Evolutionary conservation across 108 stramenopile genomes (phyloP).

Genomic region (Cyclotella sp.): DNA sequence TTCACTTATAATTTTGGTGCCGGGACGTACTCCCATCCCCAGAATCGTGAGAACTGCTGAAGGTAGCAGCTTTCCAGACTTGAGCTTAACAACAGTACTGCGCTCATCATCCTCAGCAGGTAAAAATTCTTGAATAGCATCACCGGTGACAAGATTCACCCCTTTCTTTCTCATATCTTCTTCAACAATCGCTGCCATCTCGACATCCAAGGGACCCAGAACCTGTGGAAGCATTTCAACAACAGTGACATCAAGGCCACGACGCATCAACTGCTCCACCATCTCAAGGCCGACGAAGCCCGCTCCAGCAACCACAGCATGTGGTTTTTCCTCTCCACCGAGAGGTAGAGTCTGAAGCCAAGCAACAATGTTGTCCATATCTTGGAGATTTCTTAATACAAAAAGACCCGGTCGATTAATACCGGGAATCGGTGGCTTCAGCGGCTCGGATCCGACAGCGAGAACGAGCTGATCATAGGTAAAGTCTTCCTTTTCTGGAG

Average conservation of each 20-base stretch:
- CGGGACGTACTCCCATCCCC: conserved; percentile 72
- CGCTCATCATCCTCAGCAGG: conserved; percentile 44
- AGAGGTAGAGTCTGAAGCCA: conserved; percentile 54
- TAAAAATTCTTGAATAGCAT: conserved; percentile 64
- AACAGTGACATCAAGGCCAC: conserved; percentile 62
- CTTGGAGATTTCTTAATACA: conserved; percentile 66
- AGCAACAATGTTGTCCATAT: conserved; percentile 68
- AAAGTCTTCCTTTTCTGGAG: conserved; percentile 13
- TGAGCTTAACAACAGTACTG: conserved; percentile 58
- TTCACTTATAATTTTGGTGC: conserved; percentile 59
- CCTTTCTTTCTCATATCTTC: conserved; percentile 54
- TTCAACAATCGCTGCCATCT: conserved; percentile 71
- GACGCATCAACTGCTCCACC: conserved; percentile 72
- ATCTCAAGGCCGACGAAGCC: conserved; percentile 79
- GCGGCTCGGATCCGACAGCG: conserved; percentile 71
- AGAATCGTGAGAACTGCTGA: conserved; percentile 71
- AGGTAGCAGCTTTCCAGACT: conserved; percentile 60
- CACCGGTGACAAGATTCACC: conserved; percentile 62
- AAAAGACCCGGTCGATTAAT: conserved; percentile 69
- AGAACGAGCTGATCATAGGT: conserved; percentile 67
- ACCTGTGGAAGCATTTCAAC: conserved; percentile 77
- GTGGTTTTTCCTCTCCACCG: conserved; percentile 32
- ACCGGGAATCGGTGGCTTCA: conserved; percentile 77
- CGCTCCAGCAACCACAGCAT: conserved; percentile 77
- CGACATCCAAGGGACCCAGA: conserved; percentile 66